Evolutionary conservation across 495 filamentous ascomycete genomes (phyloP), one percentile per base, ranked within the genome.

Genomic region (Hypoxylon trugodes): DNA sequence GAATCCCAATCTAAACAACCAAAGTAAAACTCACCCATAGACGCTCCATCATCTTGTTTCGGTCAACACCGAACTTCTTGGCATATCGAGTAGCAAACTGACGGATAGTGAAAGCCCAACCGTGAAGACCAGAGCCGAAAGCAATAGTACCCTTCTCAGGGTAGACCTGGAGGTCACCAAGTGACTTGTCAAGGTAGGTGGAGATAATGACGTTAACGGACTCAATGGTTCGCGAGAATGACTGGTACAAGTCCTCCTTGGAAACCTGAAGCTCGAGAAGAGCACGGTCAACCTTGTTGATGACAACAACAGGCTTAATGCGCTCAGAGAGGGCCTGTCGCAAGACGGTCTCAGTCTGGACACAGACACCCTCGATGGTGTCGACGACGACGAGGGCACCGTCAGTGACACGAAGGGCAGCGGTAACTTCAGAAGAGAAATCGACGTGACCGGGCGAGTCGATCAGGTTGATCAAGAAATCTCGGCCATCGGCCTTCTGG

Each of bases 401-500:
- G 74, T 99, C 95, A 69, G 95, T 99, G 81, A 99, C 95, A 90
- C 95, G 95, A 72, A 99, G 93, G 74, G 95, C 95, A 77, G 95
- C 95, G 73, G 95, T 99, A 76, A 99, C 95, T 80, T 99, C 95
- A 65, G 95, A 99, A 18, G 95, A 99, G 89, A 99, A 99, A 83
- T 99, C 95, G 79, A 99, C 95, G 93, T 99, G 95, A 84, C 95
- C 95, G 61, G 95, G 95, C 24, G 95, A 99, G 79, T 99, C 95
- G 81, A 99, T 99, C 86, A 99, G 84, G 87, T 99, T 99, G 87
- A 99, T 94, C 87, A 99, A 86, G 88, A 99, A 99, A 78, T 97
- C 92, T 63, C 77, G 85, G 82, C 79, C 96, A 56, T 92, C 86
- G 63, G 90, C 86, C 79, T 89, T 88, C 83, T 96, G 88, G 69